These are phyloP conservation scores for Cardiospermum halicacabum DNA, from an alignment of 345 rosid species.

Conservation along the genomic window DNA sequence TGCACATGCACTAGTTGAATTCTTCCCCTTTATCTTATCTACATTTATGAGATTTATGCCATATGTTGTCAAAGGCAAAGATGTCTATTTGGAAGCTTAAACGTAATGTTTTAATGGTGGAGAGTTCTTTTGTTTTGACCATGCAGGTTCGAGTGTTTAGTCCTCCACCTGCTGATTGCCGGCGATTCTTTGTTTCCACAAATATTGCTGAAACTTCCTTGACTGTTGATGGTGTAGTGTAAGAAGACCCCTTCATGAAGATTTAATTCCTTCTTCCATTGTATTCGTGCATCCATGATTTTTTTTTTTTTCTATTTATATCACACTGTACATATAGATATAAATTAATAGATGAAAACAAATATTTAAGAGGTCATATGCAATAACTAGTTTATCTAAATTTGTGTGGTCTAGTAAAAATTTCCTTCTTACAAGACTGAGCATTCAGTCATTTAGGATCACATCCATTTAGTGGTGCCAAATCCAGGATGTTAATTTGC, in stretches of 20 bases:
- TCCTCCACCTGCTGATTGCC: conserved; percentile 90
- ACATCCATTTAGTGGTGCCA: neutral
- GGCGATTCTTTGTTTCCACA: conserved; percentile 89
- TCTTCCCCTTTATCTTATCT: neutral
- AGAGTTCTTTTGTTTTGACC: conserved; percentile 23
- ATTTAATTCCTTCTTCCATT: conserved; percentile 15
- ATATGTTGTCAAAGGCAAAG: neutral
- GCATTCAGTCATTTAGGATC: neutral
- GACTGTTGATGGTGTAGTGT: conserved; percentile 99
- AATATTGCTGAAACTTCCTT: conserved; percentile 98
- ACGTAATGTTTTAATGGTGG: conserved; percentile 4
- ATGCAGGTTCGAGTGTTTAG: conserved; percentile 89
- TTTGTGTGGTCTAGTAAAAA: neutral
- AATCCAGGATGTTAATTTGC: conserved; percentile 17
- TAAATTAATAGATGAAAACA: neutral
- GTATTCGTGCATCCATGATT: conserved; percentile 6
- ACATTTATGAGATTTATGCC: neutral
- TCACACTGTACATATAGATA: neutral
- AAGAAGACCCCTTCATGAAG: conserved; percentile 40
- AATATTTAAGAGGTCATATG: neutral
- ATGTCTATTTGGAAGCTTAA: neutral
- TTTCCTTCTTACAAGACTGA: neutral
- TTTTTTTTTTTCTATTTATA: neutral
- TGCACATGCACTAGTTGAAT: neutral
- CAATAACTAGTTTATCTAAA: neutral